Percentiles rank a stretch among this genome's conserved stretches.
Evolutionary conservation across 2,329 filamentous ascomycete species (phyloP).

Genomic region (Cladosporium austrohemisphaericum): DNA sequence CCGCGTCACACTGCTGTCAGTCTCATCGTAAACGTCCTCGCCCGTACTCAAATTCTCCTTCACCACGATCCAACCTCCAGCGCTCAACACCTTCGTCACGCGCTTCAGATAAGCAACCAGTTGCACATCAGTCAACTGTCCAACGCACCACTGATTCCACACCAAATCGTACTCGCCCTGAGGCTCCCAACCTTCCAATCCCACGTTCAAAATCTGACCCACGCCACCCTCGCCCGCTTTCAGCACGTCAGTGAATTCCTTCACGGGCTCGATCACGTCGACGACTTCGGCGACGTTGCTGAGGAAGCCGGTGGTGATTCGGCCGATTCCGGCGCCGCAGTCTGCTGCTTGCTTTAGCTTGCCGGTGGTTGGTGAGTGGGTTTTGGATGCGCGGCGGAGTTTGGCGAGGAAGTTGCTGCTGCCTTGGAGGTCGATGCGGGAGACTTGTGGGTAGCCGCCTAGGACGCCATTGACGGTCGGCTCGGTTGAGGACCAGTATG

Average conservation of each 20-base stretch:
- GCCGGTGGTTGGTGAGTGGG: conserved; percentile 22
- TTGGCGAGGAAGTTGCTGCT: conserved; percentile 67
- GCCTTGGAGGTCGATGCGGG: conserved; percentile 66
- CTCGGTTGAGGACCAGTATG: conserved; percentile 52
- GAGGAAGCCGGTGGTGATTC: conserved; percentile 77
- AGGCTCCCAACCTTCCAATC: conserved; percentile 67
- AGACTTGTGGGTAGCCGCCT: conserved; percentile 67
- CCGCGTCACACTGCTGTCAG: conserved; percentile 75
- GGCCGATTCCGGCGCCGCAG: conserved; percentile 70
- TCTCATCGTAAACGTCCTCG: conserved; percentile 68
- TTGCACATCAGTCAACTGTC: conserved; percentile 73
- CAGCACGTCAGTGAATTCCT: conserved; percentile 70
- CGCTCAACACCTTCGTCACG: conserved; percentile 51
- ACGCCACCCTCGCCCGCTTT: conserved; percentile 44
- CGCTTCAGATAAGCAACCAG: conserved; percentile 63
- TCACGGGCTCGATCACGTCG: conserved; percentile 81
- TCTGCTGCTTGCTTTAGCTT: conserved; percentile 49
- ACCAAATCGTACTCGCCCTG: conserved; percentile 66
- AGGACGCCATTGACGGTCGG: conserved; percentile 71
- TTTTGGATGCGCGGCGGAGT: conserved; percentile 46
- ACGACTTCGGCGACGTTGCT: conserved; percentile 64
- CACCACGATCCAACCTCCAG: conserved; percentile 59
- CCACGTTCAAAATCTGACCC: conserved; percentile 66
- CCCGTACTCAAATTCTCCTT: conserved; percentile 73
- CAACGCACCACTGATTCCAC: conserved; percentile 89